A percentile compares a stretch with the other conserved stretches of the same genome.
Evolutionary conservation across 768 basidiomycete species (phyloP).

Genomic region (Phaeotremella skinneri): DNA sequence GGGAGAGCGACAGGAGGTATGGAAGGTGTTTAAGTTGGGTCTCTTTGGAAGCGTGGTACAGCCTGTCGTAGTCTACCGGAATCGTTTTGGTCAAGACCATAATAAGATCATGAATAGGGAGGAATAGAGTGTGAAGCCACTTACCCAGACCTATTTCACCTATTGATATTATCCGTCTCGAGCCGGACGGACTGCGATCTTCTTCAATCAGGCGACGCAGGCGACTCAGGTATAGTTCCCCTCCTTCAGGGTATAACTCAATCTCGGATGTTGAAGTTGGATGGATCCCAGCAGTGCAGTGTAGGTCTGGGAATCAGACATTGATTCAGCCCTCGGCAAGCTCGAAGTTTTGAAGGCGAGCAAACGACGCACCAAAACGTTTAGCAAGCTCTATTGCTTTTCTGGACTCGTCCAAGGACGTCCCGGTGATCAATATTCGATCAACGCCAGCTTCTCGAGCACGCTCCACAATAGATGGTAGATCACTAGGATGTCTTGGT

Average conservation of each 20-base stretch:
- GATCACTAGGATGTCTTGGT: constrained; percentile 61
- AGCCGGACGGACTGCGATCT: constrained; percentile 41
- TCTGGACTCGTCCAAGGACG: constrained; percentile 64
- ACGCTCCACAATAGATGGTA: constrained; percentile 61
- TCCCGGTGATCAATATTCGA: constrained; percentile 74
- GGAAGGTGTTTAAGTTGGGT: constrained; percentile 67
- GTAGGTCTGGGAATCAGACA: constrained; percentile 56
- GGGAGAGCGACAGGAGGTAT: constrained; percentile 64
- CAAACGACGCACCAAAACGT: constrained; percentile 55
- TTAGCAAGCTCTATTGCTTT: constrained; percentile 64
- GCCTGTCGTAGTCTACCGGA: constrained; percentile 69
- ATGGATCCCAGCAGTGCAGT: constrained; percentile 75
- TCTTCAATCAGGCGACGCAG: constrained; percentile 60
- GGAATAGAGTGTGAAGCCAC: constrained; percentile 18
- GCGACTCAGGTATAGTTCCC: constrained; percentile 62
- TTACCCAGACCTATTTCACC: constrained; percentile 78
- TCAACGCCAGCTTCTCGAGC: constrained; percentile 63
- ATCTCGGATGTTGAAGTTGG: constrained; percentile 73
- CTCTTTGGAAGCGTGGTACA: constrained; percentile 62
- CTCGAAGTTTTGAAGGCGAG: not conserved
- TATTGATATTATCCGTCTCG: constrained; percentile 65
- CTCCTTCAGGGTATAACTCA: constrained; percentile 60
- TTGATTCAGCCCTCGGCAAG: not conserved
- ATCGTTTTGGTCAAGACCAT: no score
- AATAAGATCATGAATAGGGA: no score